phyloP scores from a whole-genome alignment of 2,329 filamentous ascomycete genomes.

The Colletotrichum spaethianum region DNA sequence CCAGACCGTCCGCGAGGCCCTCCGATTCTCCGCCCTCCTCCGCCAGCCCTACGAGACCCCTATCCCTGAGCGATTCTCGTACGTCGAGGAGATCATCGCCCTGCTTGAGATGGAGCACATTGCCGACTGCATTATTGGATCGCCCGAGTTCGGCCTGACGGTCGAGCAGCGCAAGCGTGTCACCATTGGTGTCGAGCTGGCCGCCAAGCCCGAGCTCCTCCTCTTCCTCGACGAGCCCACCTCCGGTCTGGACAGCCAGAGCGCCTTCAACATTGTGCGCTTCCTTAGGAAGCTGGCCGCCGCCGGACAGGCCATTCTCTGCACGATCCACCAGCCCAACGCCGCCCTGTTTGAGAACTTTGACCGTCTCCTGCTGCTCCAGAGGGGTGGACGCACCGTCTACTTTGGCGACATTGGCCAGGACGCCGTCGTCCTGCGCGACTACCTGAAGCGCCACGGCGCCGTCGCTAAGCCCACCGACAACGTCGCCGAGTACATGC shows the following conservation, averaged over 20 bases:
- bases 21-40: conserved; percentile 74
- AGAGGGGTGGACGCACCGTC: conserved; percentile 83
- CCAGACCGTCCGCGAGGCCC: conserved; percentile 74
- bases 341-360: conserved; percentile 91
- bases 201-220: conserved; percentile 83
- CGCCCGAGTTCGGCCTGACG: conserved; percentile 78
- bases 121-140: conserved; percentile 72
- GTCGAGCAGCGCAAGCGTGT: conserved; percentile 79
- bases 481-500: conserved; percentile 84
- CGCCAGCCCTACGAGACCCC: conserved; percentile 70
- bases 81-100: conserved; percentile 74
- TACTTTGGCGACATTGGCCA: conserved; percentile 90
- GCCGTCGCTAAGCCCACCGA: conserved; percentile 70
- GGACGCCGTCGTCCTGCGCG: conserved; percentile 79
- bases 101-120: conserved; percentile 72
- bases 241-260: conserved; percentile 79
- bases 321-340: conserved; percentile 93
- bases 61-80: conserved; percentile 68
- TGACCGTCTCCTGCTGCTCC: conserved; percentile 83
- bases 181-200: conserved; percentile 93
- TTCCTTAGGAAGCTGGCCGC: conserved; percentile 83
- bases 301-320: conserved; percentile 90
- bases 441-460: conserved; percentile 72
- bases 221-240: conserved; percentile 87
- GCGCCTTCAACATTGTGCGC: conserved; percentile 82